These are phyloP conservation scores for Pseudozyma pruni DNA, from an alignment of 1,284 basidiomycete genomes.

Conservation along the genomic window DNA sequence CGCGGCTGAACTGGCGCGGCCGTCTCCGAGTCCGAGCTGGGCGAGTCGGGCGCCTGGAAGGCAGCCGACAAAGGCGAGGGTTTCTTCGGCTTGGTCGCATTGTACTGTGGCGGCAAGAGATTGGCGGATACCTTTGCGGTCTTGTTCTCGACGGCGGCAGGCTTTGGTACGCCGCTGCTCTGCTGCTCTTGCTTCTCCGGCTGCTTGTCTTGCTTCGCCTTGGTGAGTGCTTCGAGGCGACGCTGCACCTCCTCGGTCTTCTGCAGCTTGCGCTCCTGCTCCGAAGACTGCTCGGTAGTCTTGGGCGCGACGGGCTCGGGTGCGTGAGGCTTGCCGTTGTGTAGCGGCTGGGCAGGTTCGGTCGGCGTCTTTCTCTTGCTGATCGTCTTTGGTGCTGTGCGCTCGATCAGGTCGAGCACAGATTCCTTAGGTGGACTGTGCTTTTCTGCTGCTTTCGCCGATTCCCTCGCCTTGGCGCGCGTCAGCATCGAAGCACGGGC, in stretches of 20 bases:
- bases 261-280: constrained; percentile 34
- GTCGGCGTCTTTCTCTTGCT: constrained; percentile 20
- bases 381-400: constrained; percentile 47
- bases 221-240: constrained; percentile 48
- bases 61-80: constrained; percentile 53
- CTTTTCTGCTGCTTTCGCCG: constrained; percentile 31
- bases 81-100: constrained; percentile 53
- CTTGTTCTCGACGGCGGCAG: constrained; percentile 2
- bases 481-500: constrained; percentile 45
- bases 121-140: constrained; percentile 8
- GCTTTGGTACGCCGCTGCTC: constrained; percentile 7
- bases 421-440: constrained; percentile 47
- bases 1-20: constrained; percentile 13
- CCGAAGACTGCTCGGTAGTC: constrained; percentile 6
- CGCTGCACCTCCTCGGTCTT: constrained; percentile 55
- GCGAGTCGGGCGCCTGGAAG: constrained; percentile 52
- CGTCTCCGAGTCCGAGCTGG: constrained; percentile 41
- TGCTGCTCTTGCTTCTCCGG: constrained; percentile 16
- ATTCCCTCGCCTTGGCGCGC: constrained; percentile 53
- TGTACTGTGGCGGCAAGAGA: constrained; percentile 43
- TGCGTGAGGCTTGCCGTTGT: constrained; percentile 3
- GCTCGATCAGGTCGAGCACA: constrained; percentile 57
- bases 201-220: constrained; percentile 33
- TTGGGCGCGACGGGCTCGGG: background rate
- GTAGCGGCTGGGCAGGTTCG: constrained; percentile 5